These are phyloP conservation scores for Sporisorium graminicola DNA, from an alignment of 1,284 basidiomycete species.

Conservation along the genomic window DNA sequence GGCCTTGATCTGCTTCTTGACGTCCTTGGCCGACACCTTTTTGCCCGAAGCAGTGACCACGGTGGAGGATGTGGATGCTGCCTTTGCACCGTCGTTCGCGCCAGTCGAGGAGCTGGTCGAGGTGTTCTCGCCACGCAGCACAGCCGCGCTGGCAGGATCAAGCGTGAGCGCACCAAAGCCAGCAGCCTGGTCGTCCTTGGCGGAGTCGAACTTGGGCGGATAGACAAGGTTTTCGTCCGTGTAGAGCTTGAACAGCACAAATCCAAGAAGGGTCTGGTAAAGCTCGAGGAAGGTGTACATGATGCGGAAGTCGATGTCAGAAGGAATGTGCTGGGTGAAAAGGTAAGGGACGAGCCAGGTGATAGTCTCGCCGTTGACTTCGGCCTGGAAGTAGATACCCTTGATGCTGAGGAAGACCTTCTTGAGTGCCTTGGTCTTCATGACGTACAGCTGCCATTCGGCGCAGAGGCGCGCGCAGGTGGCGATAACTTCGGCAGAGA, in stretches of 20 bases:
- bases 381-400: constrained; percentile 97
- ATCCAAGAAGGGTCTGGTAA: constrained; percentile 95
- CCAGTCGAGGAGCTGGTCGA: not conserved
- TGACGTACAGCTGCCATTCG: constrained; percentile 85
- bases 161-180: constrained; percentile 90
- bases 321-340: constrained; percentile 94
- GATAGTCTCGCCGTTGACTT: constrained; percentile 89
- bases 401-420: constrained; percentile 98
- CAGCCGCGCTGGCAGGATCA: constrained; percentile 73
- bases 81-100: constrained; percentile 24
- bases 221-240: constrained; percentile 93
- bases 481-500: constrained; percentile 86
- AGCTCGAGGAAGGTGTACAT: constrained; percentile 99
- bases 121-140: constrained; percentile 57
- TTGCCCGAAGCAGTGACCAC: constrained; percentile 63
- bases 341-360: constrained; percentile 99
- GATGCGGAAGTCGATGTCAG: constrained; percentile 96
- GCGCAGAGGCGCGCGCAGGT: constrained; percentile 84
- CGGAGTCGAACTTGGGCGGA: constrained; percentile 87
- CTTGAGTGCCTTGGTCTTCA: constrained; percentile 85
- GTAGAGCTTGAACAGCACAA: constrained; percentile 97
- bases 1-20: constrained; percentile 73
- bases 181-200: constrained; percentile 83
- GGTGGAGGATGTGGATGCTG: constrained; percentile 34
- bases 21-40: constrained; percentile 72